A percentile compares a stretch with the other conserved stretches of the same genome.
Conservation (phyloP, 148 eudicot genomes). For the Arbutus unedo region DNA sequence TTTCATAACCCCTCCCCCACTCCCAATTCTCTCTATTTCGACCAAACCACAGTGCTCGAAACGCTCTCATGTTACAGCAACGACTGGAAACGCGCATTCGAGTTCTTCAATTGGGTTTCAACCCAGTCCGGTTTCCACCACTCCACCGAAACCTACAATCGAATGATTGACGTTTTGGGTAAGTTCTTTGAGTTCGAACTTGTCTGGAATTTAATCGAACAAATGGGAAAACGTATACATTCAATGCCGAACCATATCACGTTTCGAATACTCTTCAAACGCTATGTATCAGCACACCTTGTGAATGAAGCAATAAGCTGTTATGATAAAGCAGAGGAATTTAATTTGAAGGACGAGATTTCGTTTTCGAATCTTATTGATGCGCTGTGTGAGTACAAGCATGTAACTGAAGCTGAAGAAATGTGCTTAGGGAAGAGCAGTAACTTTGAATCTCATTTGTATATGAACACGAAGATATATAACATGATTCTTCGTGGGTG, state of each 20-base stretch:
- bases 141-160: constrained; percentile 70
- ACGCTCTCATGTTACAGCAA: constrained; percentile 68
- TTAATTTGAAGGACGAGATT: constrained; percentile 61
- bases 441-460: constrained; percentile 20
- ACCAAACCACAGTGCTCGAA: constrained; percentile 50
- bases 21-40: constrained; percentile 36
- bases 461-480: constrained; percentile 50
- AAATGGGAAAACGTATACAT: constrained; percentile 36
- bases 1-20: constrained; percentile 3
- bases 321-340: constrained; percentile 48
- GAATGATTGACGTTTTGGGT: constrained; percentile 75
- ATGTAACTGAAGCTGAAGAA: constrained; percentile 88
- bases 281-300: constrained; percentile 70
- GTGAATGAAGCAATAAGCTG: constrained; percentile 65
- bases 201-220: constrained; percentile 57
- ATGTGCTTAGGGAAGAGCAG: constrained; percentile 42
- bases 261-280: constrained; percentile 70
- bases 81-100: constrained; percentile 62
- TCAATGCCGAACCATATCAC: constrained; percentile 62
- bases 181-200: constrained; percentile 87
- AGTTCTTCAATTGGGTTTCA: constrained; percentile 82
- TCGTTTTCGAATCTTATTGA: constrained; percentile 78
- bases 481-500: constrained; percentile 90
- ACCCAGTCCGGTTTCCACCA: constrained; percentile 48
- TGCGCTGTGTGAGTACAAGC: constrained; percentile 88